Evolutionary conservation across 2,329 filamentous ascomycete genomes (phyloP), one percentile per base, ranked within the genome.

Genomic region (Clonostachys byssicola): DNA sequence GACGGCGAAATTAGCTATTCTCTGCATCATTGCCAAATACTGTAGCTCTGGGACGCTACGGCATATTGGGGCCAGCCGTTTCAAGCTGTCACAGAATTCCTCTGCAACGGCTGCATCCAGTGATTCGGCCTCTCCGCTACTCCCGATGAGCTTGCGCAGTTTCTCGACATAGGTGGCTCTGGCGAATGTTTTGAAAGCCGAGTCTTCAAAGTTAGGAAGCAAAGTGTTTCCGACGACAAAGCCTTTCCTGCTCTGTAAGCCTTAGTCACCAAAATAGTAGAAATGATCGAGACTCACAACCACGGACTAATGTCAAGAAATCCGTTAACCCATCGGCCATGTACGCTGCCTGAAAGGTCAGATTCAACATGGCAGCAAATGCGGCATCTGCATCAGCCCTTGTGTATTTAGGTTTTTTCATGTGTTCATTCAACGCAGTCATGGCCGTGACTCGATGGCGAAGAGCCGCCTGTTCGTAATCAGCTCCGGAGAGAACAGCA

Each of bases 301-400:
- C 67, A 23, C 67, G 57, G 38, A 64, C 49, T 64, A 69, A 68
- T 12, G 61, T 55, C 6, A 70, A 44, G 42, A 66, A 72, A 49
- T 72, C 67, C 10, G 51, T 51, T 52, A 72, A 59, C 18, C 68
- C 67, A 16, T 71, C 67, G 2, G 55, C 46, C 66, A 72, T 65
- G 34, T 67, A 66, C 1, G 58, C 56, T 4, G 68, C 58, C 45
- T 71, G 68, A 44, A 66, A 71, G 1, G 63, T 61, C 6, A 72
- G 50, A 4, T 60, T 59, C n/a, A 71, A 55, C 43, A 65, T 61
- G 13, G 67, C 50, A 3, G 58, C 68, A 47, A 66, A 70, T 2
- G 63, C 58, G 17, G 67, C 68, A 48, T 71, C 68, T 5, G 53
- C 58, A 12, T 69, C 66, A 13, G 53, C 50, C 8, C 44, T 52